Base-by-base conservation (phyloP, 2,329 filamentous ascomycete genomes). In the Aspergillus pseudonomiae region DNA sequence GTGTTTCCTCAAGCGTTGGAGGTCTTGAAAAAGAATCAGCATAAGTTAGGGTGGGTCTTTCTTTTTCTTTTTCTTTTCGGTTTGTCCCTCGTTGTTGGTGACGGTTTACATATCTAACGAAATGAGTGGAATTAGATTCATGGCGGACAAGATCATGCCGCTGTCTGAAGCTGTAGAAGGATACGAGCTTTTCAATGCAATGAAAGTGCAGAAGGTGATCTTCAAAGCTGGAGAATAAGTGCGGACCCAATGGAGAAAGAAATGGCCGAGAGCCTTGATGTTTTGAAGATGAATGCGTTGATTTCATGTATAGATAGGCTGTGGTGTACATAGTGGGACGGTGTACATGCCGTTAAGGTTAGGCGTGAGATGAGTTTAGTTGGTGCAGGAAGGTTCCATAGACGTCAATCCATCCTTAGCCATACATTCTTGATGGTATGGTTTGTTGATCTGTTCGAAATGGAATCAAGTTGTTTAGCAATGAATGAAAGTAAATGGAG, bases 71-170 rank as follows among this genome's bases (percentile, higher is more conserved):
- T 52, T 12, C 34, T 11, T 41, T 9, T 10, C 43, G 16, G 9
- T 2, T 56, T 48, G 10, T n/a, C 30, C 3, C 16, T 54, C 50
- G 55, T 48, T 58, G 10, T 26, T 36, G 39, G 16, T 11, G 9
- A 32, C 10, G 7, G 19, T 58, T 56, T 59, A 59, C 53, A 48
- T 26, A 34, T 46, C 69, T 77, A 68, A 73, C 61, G 39, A 32
- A 32, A n/a, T n/a, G 48, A 14, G 9, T 34, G 48, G 34, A 45
- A 63, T 32, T 68, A 91, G 90, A 62, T 93, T 93, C 79, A 91
- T 93, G 89, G 88, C 89, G 56, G 88, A 92, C 65, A 88, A 90
- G 69, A 85, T 91, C 68, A 91, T 92, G 88, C 89, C 89, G 2
- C 80, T 92, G 46, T 83, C 83, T 6, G 81, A 89, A 59, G 90